Conservation (phyloP, 2,329 filamentous ascomycete genomes). For the Calonectria fujianensis region DNA sequence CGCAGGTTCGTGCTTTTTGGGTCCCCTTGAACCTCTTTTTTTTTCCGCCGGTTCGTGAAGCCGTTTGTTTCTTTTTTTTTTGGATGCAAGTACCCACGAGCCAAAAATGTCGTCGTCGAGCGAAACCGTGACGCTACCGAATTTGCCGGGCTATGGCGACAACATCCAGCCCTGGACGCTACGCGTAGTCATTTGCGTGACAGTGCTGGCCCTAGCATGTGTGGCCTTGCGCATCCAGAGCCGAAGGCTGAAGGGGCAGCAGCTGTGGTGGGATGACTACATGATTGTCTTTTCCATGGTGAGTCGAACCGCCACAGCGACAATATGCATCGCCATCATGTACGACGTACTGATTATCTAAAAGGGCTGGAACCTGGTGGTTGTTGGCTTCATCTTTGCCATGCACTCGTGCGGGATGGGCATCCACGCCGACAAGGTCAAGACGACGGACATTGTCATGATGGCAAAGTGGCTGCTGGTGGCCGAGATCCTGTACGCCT, state of each 20-base stretch:
- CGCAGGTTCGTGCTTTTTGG: neutral
- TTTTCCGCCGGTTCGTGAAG: neutral
- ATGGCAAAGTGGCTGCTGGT: slow-evolving; percentile 69
- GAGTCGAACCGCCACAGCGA: slow-evolving; percentile 9
- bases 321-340: neutral
- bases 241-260: slow-evolving; percentile 64
- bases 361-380: slow-evolving; percentile 64
- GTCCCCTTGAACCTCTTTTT: neutral
- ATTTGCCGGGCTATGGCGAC: slow-evolving; percentile 51
- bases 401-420: slow-evolving; percentile 69
- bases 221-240: slow-evolving; percentile 65
- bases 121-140: slow-evolving; percentile 46
- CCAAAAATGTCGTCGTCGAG: slow-evolving; percentile 5
- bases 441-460: slow-evolving; percentile 60
- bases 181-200: slow-evolving; percentile 63
- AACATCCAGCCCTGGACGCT: slow-evolving; percentile 66
- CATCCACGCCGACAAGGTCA: slow-evolving; percentile 64
- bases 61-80: neutral
- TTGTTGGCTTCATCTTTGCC: slow-evolving; percentile 68
- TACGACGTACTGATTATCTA: neutral
- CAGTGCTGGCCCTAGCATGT: slow-evolving; percentile 61
- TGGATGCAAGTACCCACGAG: neutral
- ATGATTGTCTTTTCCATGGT: slow-evolving; percentile 70
- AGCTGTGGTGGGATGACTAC: slow-evolving; percentile 71
- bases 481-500: slow-evolving; percentile 69